A percentile compares a stretch with the other conserved stretches of the same genome.
Conservation (phyloP, 2,329 filamentous ascomycete genomes). For the Cladosporium sp. region DNA sequence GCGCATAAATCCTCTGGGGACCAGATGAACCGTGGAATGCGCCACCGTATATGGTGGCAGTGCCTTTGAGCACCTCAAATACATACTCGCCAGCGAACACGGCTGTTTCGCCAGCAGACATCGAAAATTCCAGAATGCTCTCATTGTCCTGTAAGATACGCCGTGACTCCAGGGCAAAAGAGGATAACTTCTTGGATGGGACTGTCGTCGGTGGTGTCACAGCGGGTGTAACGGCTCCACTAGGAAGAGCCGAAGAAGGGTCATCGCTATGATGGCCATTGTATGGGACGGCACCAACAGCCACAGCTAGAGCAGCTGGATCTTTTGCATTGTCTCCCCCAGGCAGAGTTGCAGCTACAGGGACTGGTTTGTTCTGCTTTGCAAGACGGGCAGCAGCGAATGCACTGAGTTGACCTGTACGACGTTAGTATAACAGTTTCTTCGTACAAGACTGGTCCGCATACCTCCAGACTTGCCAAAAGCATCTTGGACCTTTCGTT, state of each 20-base stretch:
- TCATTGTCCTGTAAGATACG: conserved; percentile 19
- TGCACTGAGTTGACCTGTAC: conserved; percentile 28
- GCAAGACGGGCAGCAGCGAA: conserved; percentile 28
- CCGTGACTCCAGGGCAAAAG: conserved; percentile 10
- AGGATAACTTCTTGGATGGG: conserved; percentile 14
- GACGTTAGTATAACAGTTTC: neutral
- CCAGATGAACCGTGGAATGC: conserved; percentile 45
- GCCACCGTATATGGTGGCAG: conserved; percentile 63
- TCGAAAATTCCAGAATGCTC: conserved; percentile 16
- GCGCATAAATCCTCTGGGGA: conserved; percentile 57
- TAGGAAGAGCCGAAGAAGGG: neutral
- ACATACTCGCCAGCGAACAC: conserved; percentile 62
- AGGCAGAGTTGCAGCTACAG: neutral
- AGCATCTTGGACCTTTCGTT: conserved; percentile 32
- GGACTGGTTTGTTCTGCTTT: conserved; percentile 14
- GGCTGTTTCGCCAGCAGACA: conserved; percentile 31
- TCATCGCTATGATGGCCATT: conserved; percentile 15
- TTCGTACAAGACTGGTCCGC: neutral
- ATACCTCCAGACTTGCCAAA: conserved; percentile 23
- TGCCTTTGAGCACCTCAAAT: conserved; percentile 57
- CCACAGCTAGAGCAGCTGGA: conserved; percentile 11
- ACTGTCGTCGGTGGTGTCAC: conserved; percentile 1
- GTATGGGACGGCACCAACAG: conserved; percentile 20
- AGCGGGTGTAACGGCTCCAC: conserved; percentile 5
- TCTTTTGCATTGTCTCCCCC: neutral